phyloP scores from a whole-genome alignment of 139 green algal species.

The Chlorella sp. region DNA sequence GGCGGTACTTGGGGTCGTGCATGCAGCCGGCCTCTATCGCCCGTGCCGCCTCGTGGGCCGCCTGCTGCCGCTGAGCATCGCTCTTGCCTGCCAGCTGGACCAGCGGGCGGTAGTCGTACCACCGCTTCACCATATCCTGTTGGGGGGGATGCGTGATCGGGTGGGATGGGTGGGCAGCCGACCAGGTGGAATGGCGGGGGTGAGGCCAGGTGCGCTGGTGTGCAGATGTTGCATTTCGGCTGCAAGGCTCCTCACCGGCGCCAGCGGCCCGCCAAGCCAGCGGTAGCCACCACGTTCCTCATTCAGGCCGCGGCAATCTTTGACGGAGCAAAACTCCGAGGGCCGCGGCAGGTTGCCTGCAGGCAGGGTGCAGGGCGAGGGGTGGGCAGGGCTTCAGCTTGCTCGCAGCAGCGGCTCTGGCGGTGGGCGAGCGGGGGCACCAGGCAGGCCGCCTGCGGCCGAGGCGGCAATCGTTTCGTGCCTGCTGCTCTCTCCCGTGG shows the following conservation, averaged over 20 bases:
- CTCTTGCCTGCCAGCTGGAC: not conserved
- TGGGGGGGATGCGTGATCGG: too few species aligned
- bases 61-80: not conserved
- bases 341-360: slow-evolving; percentile 12
- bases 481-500: too few species aligned
- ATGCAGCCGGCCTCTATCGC: too few species aligned
- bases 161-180: not conserved
- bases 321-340: not conserved
- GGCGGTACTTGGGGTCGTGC: not conserved
- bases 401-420: not conserved
- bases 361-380: not conserved
- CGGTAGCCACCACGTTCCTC: not conserved
- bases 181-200: too few species aligned
- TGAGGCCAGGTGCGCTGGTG: too few species aligned
- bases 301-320: slow-evolving; percentile 2
- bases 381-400: too few species aligned
- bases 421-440: too few species aligned
- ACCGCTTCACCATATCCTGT: not conserved
- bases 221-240: not conserved
- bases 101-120: not conserved
- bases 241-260: not conserved
- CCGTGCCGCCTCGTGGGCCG: too few species aligned
- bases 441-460: too few species aligned
- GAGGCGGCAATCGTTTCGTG: too few species aligned
- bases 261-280: slow-evolving; percentile 15